Conservation (phyloP, 2,329 filamentous ascomycete species). For the Lasiodiplodia hormozganensis region DNA sequence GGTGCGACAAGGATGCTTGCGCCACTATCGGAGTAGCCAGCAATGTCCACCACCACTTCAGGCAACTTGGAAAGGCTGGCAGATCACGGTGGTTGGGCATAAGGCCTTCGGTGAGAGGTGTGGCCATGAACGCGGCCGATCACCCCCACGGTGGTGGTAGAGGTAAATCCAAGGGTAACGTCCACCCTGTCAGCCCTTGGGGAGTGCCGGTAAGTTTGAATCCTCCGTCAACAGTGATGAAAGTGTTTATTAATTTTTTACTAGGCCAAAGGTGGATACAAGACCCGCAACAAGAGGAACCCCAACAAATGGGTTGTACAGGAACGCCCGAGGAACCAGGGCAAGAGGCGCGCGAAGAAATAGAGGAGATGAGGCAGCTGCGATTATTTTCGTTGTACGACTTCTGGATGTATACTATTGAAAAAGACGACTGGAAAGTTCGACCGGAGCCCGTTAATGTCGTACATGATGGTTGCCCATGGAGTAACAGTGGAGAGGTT, state of each 20-base stretch:
- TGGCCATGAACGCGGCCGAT: conserved; percentile 98
- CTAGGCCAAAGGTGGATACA: conserved; percentile 82
- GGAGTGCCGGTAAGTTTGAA: conserved; percentile 79
- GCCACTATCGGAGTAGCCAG: conserved; percentile 94
- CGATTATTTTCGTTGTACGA: conserved; percentile 2
- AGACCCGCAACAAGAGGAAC: conserved; percentile 88
- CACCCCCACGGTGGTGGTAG: conserved; percentile 99
- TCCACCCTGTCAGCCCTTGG: conserved; percentile 95
- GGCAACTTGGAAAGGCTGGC: conserved; percentile 92
- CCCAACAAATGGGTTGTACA: conserved; percentile 90
- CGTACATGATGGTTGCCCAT: neutral
- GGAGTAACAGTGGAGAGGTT: neutral
- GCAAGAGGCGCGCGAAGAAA: conserved; percentile 70
- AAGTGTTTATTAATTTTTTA: neutral
- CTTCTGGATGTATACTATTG: conserved; percentile 14
- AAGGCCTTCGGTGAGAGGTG: conserved; percentile 91
- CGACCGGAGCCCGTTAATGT: neutral
- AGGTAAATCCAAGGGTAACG: conserved; percentile 99
- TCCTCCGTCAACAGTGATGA: neutral
- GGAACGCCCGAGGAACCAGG: conserved; percentile 84
- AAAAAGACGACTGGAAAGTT: neutral
- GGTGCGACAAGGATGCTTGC: conserved; percentile 89
- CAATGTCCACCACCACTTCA: conserved; percentile 90
- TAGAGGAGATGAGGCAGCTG: conserved; percentile 19
- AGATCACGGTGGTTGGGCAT: conserved; percentile 93